Base-by-base conservation (phyloP, 768 basidiomycete genomes). In the Boletus edulis region DNA sequence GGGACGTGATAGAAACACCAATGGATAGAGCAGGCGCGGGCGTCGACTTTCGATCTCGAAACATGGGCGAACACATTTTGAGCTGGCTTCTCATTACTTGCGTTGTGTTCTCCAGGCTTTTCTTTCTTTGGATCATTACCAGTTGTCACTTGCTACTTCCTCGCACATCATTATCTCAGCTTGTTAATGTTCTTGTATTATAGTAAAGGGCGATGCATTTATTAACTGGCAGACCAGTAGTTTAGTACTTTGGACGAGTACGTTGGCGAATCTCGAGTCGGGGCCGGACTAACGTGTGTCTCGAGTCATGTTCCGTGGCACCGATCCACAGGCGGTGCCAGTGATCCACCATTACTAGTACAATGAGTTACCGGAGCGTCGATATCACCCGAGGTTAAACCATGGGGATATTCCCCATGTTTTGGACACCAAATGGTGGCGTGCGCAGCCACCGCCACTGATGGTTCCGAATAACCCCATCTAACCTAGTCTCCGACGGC, bases 11-110 rank as follows among this genome's bases (percentile, higher is more conserved):
- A 93, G 91, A 82, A 84, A 73, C 81, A 88, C 59, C 67, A 77
- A 20, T 94, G 91, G 91, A 83, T 93, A 70, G 81, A 82, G 51
- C 76, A 78, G 46, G 81, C 88, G 9, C 76, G 77, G 62, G 69
- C 72, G 18, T 82, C 84, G 32, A 78, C 75, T 24, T 77, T 91
- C 49, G 88, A 94, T 69, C 76, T 93, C 51, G 85, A 88, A 69
- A 83, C 80, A 46, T 94, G 90, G 87, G 89, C 91, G 24, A 86
- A 76, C 70, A 88, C 86, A 34, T 84, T 89, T 66, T 90, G 71
- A 76, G 59, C 59, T 53, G 55, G 57, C 46, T 62, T 53, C 59
- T 61, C 58, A 49, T 44, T 56, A 50, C 52, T 58, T 56, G 18
- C 40, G 32, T 58, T 42, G 43, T 56, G 43, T 49, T 8, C 32